These are phyloP conservation scores for Sequoia sempervirens DNA, from an alignment of 75 land plant genomes.

Conservation along the genomic window DNA sequence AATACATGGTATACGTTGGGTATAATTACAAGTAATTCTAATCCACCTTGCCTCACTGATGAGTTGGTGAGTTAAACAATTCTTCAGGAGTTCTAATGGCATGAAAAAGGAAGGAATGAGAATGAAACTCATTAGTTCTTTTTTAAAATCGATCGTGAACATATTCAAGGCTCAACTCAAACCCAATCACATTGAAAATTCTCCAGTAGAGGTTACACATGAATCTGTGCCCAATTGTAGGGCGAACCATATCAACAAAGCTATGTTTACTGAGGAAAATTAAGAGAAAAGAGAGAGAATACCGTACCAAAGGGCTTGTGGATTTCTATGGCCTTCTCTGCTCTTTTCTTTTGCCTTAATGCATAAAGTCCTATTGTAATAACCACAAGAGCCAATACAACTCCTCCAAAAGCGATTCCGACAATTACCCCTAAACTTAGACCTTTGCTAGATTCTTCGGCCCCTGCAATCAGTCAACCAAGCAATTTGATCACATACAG, in stretches of 20 bases:
- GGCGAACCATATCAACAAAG: neutral
- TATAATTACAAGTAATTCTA: neutral
- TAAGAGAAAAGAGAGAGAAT: neutral
- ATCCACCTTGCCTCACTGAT: neutral
- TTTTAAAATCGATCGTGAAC: neutral
- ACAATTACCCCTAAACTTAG: conserved; percentile 15
- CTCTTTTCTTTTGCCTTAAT: conserved; percentile 50
- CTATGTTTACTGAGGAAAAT: neutral
- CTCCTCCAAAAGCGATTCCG: conserved; percentile 50
- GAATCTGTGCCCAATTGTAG: neutral
- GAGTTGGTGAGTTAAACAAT: neutral
- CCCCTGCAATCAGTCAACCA: neutral
- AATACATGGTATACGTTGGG: neutral
- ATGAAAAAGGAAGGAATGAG: neutral
- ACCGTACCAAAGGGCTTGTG: conserved; percentile 62
- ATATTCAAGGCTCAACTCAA: neutral
- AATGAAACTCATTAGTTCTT: neutral
- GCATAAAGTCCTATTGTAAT: conserved; percentile 47
- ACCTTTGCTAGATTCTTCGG: neutral
- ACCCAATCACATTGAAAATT: neutral
- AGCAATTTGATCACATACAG: neutral
- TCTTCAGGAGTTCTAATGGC: neutral
- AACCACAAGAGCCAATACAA: conserved; percentile 27
- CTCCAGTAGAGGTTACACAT: neutral
- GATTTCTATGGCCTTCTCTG: conserved; percentile 26